Conservation (phyloP, 2,329 filamentous ascomycete species). For the Fonsecaea pugnacius region DNA sequence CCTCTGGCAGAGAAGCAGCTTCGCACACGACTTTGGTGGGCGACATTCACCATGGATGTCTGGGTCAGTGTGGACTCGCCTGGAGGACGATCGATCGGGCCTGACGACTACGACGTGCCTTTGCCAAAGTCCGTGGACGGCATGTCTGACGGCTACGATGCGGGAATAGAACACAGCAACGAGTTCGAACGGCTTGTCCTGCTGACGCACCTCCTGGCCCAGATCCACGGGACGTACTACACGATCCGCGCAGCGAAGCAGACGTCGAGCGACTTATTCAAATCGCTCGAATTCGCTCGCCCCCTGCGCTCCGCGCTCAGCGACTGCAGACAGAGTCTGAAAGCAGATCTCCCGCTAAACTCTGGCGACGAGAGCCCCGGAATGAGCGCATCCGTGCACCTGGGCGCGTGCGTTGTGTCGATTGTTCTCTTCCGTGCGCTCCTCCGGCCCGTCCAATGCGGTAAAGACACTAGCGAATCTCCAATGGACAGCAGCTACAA, state of each 20-base stretch:
- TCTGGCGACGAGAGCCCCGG: constrained; percentile 7
- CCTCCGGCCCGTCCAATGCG: constrained; percentile 15
- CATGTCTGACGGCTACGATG: background rate
- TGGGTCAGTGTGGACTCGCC: constrained; percentile 44
- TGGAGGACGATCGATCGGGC: constrained; percentile 19
- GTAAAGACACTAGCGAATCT: background rate
- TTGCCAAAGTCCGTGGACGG: background rate
- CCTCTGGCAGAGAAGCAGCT: constrained; percentile 46
- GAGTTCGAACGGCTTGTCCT: constrained; percentile 15
- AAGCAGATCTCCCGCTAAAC: constrained; percentile 11
- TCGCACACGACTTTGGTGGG: constrained; percentile 55
- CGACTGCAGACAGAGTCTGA: constrained; percentile 22
- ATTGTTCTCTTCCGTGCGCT: constrained; percentile 24
- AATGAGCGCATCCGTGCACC: constrained; percentile 18
- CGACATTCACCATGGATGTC: constrained; percentile 48
- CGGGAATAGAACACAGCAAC: background rate
- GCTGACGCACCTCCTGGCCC: constrained; percentile 17
- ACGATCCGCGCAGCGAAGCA: constrained; percentile 19
- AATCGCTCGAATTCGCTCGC: constrained; percentile 21
- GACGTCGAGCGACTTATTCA: constrained; percentile 16
- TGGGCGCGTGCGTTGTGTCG: constrained; percentile 15
- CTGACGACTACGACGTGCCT: constrained; percentile 23
- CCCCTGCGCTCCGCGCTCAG: constrained; percentile 21
- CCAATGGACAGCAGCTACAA: background rate
- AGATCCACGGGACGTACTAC: constrained; percentile 21